Conservation (phyloP, 805 yeast species). For the Candida sakaeoensis region DNA sequence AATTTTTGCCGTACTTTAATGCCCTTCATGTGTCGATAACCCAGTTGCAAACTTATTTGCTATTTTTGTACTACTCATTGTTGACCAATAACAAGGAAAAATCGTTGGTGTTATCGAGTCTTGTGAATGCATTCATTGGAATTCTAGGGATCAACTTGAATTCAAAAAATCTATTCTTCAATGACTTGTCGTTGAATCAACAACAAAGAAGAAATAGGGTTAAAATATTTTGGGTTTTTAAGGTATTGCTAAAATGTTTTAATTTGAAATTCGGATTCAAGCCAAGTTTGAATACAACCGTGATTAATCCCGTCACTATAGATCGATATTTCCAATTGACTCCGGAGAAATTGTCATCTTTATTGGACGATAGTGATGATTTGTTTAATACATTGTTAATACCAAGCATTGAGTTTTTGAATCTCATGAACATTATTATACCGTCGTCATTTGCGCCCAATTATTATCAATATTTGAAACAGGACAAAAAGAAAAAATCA, state of each 20-base stretch:
- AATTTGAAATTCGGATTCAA: slow-evolving; percentile 43
- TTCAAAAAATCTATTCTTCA: slow-evolving; percentile 40
- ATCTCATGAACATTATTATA: slow-evolving; percentile 40
- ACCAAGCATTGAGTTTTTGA: slow-evolving; percentile 43
- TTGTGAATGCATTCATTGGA: slow-evolving; percentile 42
- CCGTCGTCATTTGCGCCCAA: slow-evolving; percentile 46
- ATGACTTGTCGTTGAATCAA: slow-evolving; percentile 39
- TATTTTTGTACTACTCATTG: slow-evolving; percentile 47
- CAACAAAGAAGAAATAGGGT: slow-evolving; percentile 38
- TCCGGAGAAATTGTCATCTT: slow-evolving; percentile 37
- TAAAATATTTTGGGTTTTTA: slow-evolving; percentile 45
- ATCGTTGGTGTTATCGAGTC: slow-evolving; percentile 32
- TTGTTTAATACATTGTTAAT: slow-evolving; percentile 34
- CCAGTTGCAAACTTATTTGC: slow-evolving; percentile 48
- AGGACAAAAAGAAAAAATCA: slow-evolving; percentile 19
- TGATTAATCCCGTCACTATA: slow-evolving; percentile 44
- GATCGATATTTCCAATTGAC: slow-evolving; percentile 43
- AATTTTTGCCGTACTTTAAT: slow-evolving; percentile 45
- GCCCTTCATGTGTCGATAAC: slow-evolving; percentile 44
- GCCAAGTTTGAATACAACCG: slow-evolving; percentile 44
- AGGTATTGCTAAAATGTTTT: slow-evolving; percentile 39
- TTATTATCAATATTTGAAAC: slow-evolving; percentile 40
- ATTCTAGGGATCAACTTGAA: slow-evolving; percentile 41
- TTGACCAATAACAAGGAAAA: slow-evolving; percentile 41
- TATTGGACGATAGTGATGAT: slow-evolving; percentile 29